A percentile compares a stretch with the other conserved stretches of the same genome.
Evolutionary conservation across 176 grass and related monocot species (phyloP).

Genomic region (Carex scoparia): DNA sequence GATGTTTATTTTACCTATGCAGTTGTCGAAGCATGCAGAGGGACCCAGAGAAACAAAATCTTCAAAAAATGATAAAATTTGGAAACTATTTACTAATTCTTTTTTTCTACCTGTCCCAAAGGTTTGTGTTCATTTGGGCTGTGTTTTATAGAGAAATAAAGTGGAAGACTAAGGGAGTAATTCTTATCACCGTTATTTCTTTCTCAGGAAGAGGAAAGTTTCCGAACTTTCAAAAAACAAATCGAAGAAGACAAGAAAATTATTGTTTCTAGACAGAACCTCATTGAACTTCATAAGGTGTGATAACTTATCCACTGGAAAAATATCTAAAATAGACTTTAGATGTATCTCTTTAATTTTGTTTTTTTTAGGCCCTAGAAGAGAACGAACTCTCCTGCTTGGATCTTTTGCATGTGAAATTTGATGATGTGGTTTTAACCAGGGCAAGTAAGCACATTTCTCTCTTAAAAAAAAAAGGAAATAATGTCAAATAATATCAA

Average conservation of each 20-base stretch:
- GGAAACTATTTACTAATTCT: slow-evolving; percentile 68
- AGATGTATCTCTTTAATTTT: not conserved
- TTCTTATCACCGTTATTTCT: slow-evolving; percentile 2
- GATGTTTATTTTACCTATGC: slow-evolving; percentile 22
- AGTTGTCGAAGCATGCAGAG: slow-evolving; percentile 65
- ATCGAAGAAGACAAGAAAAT: slow-evolving; percentile 93
- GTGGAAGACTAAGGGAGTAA: not conserved
- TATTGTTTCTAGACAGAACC: slow-evolving; percentile 85
- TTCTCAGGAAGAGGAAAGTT: slow-evolving; percentile 66
- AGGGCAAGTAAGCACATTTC: slow-evolving; percentile 59
- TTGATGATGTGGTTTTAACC: slow-evolving; percentile 73
- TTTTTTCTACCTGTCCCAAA: slow-evolving; percentile 70
- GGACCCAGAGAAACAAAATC: slow-evolving; percentile 48
- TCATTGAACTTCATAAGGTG: slow-evolving; percentile 89
- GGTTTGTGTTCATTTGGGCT: slow-evolving; percentile 35
- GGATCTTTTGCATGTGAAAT: slow-evolving; percentile 88
- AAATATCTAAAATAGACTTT: slow-evolving; percentile 23
- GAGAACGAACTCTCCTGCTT: slow-evolving; percentile 68
- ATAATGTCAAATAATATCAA: not conserved
- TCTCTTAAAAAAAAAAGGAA: not conserved
- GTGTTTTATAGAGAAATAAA: not conserved
- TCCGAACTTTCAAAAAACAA: slow-evolving; percentile 72
- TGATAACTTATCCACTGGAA: slow-evolving; percentile 14
- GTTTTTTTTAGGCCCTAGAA: slow-evolving; percentile 58
- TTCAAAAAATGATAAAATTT: slow-evolving; percentile 48